These are phyloP conservation scores for Petunia axillaris DNA, from an alignment of 257 asterid species.

Conservation along the genomic window DNA sequence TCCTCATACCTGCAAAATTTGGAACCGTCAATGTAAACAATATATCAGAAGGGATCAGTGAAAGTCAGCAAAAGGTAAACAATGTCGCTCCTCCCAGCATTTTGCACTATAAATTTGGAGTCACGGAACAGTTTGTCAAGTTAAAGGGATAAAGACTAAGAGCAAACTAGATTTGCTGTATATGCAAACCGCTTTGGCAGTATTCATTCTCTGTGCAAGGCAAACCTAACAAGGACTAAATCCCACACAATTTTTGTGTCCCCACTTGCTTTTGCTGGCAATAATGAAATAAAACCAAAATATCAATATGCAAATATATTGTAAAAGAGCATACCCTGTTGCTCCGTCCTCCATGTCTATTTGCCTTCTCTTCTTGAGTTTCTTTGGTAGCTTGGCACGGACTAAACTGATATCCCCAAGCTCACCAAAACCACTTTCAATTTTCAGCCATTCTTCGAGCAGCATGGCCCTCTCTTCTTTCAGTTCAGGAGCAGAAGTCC, in stretches of 20 bases:
- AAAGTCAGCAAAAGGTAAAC: background rate
- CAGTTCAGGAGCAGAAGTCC: conserved; percentile 77
- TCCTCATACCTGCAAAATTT: conserved; percentile 76
- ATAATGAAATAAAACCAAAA: background rate
- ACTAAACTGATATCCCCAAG: conserved; percentile 76
- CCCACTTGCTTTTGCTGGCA: background rate
- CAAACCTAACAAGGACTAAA: background rate
- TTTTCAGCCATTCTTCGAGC: conserved; percentile 80
- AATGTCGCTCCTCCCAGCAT: background rate
- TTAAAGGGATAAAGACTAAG: background rate
- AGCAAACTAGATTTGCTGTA: background rate
- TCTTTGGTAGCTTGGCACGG: conserved; percentile 80
- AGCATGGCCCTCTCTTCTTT: conserved; percentile 98
- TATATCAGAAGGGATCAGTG: background rate
- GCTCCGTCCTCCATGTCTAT: conserved; percentile 88
- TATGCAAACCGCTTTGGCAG: background rate
- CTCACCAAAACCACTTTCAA: conserved; percentile 76
- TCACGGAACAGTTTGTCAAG: background rate
- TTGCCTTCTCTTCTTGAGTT: conserved; percentile 86
- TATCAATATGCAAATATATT: background rate
- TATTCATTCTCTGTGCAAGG: background rate
- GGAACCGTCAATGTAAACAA: conserved; percentile 28
- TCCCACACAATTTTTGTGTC: too few relatives aligned
- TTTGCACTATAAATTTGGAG: background rate
- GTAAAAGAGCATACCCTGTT: conserved; percentile 58